Conservation (phyloP, 202 grass and related monocot genomes). For the Carex arenaria region DNA sequence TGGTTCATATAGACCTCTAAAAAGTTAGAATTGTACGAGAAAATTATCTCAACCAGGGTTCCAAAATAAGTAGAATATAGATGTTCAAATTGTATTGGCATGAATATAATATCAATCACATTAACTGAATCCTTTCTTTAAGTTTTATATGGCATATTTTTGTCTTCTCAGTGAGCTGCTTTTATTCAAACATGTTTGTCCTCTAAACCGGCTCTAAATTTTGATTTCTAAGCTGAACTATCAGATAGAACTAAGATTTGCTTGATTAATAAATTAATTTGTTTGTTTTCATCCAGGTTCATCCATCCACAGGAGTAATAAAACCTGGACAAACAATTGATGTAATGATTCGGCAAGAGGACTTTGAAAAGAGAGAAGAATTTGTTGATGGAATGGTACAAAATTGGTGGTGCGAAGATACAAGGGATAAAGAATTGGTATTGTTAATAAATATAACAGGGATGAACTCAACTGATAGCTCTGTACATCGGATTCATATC, state of each 20-base stretch:
- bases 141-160: not conserved
- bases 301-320: constrained; percentile 65
- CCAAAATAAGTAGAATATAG: not conserved
- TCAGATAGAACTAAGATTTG: not conserved
- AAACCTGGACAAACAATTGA: constrained; percentile 65
- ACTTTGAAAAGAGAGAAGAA: constrained; percentile 53
- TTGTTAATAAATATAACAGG: constrained; percentile 65
- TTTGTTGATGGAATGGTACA: constrained; percentile 49
- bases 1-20: not conserved
- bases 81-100: not conserved
- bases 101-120: not conserved
- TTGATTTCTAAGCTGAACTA: not conserved
- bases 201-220: not conserved
- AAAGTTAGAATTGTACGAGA: not conserved
- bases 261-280: not conserved
- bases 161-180: not conserved
- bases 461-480: constrained; percentile 50
- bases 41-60: not conserved
- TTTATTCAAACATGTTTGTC: not conserved
- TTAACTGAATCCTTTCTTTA: not conserved
- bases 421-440: constrained; percentile 49
- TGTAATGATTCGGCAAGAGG: constrained; percentile 55
- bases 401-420: constrained; percentile 55
- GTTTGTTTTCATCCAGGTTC: constrained; percentile 43
- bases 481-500: constrained; percentile 53